These are phyloP conservation scores for Arthonia radiata DNA, from an alignment of 495 filamentous ascomycete species.

Conservation along the genomic window DNA sequence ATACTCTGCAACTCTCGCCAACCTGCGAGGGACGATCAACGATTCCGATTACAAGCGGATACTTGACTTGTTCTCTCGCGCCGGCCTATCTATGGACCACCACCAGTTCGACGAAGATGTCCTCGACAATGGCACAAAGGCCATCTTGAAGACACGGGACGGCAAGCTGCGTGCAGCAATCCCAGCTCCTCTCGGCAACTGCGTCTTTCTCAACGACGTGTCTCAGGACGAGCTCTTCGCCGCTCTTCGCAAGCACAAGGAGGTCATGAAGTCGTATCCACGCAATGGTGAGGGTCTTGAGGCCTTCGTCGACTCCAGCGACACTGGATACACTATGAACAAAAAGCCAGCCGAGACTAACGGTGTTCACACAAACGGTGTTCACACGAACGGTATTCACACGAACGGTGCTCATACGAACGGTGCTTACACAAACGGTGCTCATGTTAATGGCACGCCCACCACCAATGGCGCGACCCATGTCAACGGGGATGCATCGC, in stretches of 20 bases:
- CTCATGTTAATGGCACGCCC: too few species aligned
- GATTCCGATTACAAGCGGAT: slow-evolving; percentile 27
- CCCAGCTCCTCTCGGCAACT: slow-evolving; percentile 28
- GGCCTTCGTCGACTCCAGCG: slow-evolving; percentile 33
- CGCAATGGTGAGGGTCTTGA: slow-evolving; percentile 32
- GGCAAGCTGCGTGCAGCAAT: slow-evolving; percentile 32
- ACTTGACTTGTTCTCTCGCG: slow-evolving; percentile 31
- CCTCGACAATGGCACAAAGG: slow-evolving; percentile 30
- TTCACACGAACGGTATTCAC: too few species aligned
- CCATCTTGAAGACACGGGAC: slow-evolving; percentile 38
- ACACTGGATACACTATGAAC: slow-evolving; percentile 30
- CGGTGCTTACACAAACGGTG: too few species aligned
- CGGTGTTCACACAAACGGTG: too few species aligned
- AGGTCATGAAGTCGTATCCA: slow-evolving; percentile 25
- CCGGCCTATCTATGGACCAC: slow-evolving; percentile 38
- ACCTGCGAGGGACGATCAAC: slow-evolving; percentile 22
- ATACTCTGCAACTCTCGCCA: slow-evolving; percentile 34
- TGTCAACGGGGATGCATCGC: slow-evolving; percentile 8
- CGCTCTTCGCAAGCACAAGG: slow-evolving; percentile 28
- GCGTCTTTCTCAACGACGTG: slow-evolving; percentile 34
- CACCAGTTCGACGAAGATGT: slow-evolving; percentile 30
- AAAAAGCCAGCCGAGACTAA: slow-evolving; percentile 14
- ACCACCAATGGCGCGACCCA: slow-evolving; percentile 10
- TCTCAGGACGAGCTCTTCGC: slow-evolving; percentile 20
- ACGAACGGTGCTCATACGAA: too few species aligned